Evolutionary conservation across 306 rosid species (phyloP), one percentile per base, ranked within the genome.

Genomic region (Ormosia semicastrata): DNA sequence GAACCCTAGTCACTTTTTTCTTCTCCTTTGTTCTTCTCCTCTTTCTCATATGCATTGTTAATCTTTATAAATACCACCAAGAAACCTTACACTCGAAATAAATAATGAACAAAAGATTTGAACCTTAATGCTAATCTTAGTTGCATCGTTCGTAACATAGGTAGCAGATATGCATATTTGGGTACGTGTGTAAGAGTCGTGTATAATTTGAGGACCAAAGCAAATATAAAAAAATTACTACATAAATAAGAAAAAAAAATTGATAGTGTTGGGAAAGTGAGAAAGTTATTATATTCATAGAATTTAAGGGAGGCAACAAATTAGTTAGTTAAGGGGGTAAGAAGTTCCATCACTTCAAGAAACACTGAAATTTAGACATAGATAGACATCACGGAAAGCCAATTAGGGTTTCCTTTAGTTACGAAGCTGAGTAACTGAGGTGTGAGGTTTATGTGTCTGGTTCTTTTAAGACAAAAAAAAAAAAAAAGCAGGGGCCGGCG

Each of bases 351-450:
- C 87, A 89, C 86, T 89, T 86, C 90, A 85, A 93, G 93, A 86
- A 91, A 88, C 92, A 82, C 97, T 89, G 92, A 93, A 93, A 84
- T 91, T 91, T 86, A 92, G 83, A 87, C 40, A 80, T 63, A 82
- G 84, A 89, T 77, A 86, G 87, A 78, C 81, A 80, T 85, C 87
- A 81, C 76, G 87, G 80, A 82, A 80, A 56, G 18, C 84, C 89
- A 88, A 88, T 88, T 84, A 89, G 85, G 79, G 84, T 83, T 83
- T 79, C 81, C 81, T 40, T 75, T 73, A 85, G 44, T 41, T 67
- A 41, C 82, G 73, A 81, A 77, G 66, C 62, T 80, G 82, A 49
- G 66, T 75, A 83, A 65, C 70, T 79, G 72, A 81, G 73, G 59
- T 30, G 39, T 66, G 44, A 69, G 77, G 81, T 65, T 86, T 74